Percentiles rank a stretch among this genome's conserved stretches.
Conservation (phyloP, 331 rosid genomes). For the Cucumis variabilis region DNA sequence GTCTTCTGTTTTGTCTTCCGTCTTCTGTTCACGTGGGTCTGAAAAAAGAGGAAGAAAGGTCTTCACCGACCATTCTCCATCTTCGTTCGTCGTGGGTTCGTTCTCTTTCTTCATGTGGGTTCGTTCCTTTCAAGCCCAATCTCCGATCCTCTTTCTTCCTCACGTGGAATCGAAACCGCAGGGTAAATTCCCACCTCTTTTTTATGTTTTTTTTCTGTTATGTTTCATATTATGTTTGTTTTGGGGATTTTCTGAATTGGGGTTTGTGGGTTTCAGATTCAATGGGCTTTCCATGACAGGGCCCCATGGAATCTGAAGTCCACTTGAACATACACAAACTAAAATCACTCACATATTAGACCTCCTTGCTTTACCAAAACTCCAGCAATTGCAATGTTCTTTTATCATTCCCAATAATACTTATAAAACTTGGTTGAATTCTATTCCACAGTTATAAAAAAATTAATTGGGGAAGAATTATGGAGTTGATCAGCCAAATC, state of each 20-base stretch:
- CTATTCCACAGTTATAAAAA: neutral
- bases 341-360: neutral
- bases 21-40: too few species aligned
- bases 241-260: conserved; percentile 39
- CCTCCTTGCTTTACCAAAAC: conserved; percentile 27
- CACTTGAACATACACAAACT: conserved; percentile 22
- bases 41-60: too few species aligned
- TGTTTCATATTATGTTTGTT: too few species aligned
- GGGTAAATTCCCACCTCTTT: too few species aligned
- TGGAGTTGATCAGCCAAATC: conserved; percentile 31
- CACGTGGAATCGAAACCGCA: too few species aligned
- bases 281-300: conserved; percentile 91
- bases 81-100: too few species aligned
- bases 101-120: too few species aligned
- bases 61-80: too few species aligned
- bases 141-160: too few species aligned
- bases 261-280: conserved; percentile 58
- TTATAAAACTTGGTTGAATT: neutral
- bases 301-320: conserved; percentile 75
- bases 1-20: too few species aligned
- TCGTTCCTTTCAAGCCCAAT: too few species aligned
- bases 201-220: too few species aligned
- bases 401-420: conserved; percentile 12
- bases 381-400: neutral
- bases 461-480: neutral